These are phyloP conservation scores for Massariosphaeria phaeospora DNA, from an alignment of 495 filamentous ascomycete species.

Conservation along the genomic window DNA sequence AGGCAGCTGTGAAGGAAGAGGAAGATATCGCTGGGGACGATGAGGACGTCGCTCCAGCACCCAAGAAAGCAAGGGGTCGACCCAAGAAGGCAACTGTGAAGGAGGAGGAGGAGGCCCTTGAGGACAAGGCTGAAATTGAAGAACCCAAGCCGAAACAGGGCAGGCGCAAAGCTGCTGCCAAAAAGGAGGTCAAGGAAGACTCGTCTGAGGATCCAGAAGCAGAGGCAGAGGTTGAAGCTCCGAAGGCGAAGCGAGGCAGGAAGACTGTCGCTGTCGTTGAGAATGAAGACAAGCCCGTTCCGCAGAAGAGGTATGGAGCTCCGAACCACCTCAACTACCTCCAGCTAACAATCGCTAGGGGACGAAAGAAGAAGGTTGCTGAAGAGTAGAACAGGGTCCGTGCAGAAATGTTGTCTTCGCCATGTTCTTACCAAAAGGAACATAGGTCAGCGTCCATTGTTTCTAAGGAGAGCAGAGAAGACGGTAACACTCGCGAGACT, in stretches of 20 bases:
- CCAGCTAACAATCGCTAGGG: slow-evolving; percentile 19
- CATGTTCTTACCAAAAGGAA: too few relatives aligned
- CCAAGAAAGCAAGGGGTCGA: slow-evolving; percentile 4
- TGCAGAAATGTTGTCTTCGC: too few relatives aligned
- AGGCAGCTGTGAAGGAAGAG: slow-evolving; percentile 37
- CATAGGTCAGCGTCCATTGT: too few relatives aligned
- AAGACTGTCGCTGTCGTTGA: too few relatives aligned
- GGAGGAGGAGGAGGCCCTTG: slow-evolving; percentile 36
- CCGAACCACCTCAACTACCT: background rate
- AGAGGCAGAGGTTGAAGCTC: slow-evolving; percentile 3
- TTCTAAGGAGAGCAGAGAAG: too few relatives aligned
- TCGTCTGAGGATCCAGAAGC: slow-evolving; percentile 30
- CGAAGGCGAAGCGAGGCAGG: background rate
- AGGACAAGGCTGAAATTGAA: slow-evolving; percentile 37
- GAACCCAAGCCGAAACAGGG: slow-evolving; percentile 30
- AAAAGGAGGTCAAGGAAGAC: too few relatives aligned
- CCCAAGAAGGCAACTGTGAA: slow-evolving; percentile 35
- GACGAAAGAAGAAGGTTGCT: slow-evolving; percentile 33
- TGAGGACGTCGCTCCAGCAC: slow-evolving; percentile 19
- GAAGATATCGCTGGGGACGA: slow-evolving; percentile 24
- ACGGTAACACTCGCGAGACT: too few relatives aligned
- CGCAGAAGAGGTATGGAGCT: slow-evolving; percentile 23
- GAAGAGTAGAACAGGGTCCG: slow-evolving; percentile 9
- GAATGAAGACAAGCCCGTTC: slow-evolving; percentile 8
- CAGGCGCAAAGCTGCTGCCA: slow-evolving; percentile 22